Conservation (phyloP, 2,329 filamentous ascomycete species). For the Alternaria tenuissima region DNA sequence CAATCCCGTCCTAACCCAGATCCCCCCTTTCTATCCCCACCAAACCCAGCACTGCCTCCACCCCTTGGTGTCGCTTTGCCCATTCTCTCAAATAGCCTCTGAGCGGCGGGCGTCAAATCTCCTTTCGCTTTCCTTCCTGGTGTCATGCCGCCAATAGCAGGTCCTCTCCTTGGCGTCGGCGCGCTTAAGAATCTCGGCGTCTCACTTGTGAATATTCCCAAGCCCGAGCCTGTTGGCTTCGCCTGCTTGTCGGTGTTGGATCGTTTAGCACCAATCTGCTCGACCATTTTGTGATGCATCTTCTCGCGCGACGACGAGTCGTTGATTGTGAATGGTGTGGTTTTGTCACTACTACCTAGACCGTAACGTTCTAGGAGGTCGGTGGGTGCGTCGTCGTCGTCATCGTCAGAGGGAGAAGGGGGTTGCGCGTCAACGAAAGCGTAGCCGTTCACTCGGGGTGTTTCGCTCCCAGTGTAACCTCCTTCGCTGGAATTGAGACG, state of each 20-base stretch:
- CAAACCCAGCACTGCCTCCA: constrained; percentile 30
- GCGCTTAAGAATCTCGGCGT: constrained; percentile 74
- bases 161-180: constrained; percentile 68
- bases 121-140: constrained; percentile 62
- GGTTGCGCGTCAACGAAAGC: constrained; percentile 94
- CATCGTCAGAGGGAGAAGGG: constrained; percentile 72
- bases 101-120: constrained; percentile 74
- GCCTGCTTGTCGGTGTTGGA: not conserved
- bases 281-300: constrained; percentile 76
- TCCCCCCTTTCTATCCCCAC: constrained; percentile 3
- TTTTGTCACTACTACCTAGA: constrained; percentile 23
- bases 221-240: constrained; percentile 27
- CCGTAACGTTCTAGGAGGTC: constrained; percentile 57
- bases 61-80: constrained; percentile 47
- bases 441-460: constrained; percentile 91
- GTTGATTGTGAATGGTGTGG: constrained; percentile 73
- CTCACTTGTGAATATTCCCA: constrained; percentile 44
- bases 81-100: constrained; percentile 55
- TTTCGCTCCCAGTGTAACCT: constrained; percentile 73
- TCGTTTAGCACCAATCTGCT: constrained; percentile 30
- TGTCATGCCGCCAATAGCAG: constrained; percentile 57
- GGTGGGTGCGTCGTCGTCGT: constrained; percentile 48
- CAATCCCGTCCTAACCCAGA: constrained; percentile 29
- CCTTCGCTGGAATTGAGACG: constrained; percentile 69
- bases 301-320: constrained; percentile 79